Evolutionary conservation across 2,329 filamentous ascomycete genomes (phyloP).

Genomic region (Fusarium xyrophilum): DNA sequence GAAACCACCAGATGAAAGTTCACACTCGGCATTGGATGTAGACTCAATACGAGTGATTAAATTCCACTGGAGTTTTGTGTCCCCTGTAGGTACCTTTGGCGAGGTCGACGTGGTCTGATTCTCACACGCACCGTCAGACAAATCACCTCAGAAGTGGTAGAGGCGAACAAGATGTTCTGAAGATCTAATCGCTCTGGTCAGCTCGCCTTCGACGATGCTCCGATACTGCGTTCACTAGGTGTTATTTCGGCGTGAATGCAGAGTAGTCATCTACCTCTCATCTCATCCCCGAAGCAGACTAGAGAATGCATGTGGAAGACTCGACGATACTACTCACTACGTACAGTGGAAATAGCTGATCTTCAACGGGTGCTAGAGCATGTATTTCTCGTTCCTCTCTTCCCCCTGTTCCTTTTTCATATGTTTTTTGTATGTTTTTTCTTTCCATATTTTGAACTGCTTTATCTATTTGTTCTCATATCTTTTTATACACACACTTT

Average conservation of each 20-base stretch:
- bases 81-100: background rate
- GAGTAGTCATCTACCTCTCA: background rate
- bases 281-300: background rate
- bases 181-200: background rate
- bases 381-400: background rate
- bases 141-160: background rate
- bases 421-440: background rate
- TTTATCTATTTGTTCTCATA: background rate
- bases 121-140: background rate
- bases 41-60: background rate
- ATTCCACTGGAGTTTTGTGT: background rate
- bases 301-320: background rate
- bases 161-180: background rate
- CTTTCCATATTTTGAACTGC: background rate
- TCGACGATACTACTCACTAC: background rate
- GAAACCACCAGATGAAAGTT: slow-evolving; percentile 1
- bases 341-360: background rate
- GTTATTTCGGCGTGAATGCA: background rate
- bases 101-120: background rate
- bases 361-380: background rate
- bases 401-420: background rate
- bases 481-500: background rate
- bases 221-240: background rate
- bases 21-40: background rate
- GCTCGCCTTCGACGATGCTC: background rate